Evolutionary conservation across 2,329 filamentous ascomycete genomes (phyloP), one percentile per base, ranked within the genome.

Genomic region (Curvularia eragrostidis): DNA sequence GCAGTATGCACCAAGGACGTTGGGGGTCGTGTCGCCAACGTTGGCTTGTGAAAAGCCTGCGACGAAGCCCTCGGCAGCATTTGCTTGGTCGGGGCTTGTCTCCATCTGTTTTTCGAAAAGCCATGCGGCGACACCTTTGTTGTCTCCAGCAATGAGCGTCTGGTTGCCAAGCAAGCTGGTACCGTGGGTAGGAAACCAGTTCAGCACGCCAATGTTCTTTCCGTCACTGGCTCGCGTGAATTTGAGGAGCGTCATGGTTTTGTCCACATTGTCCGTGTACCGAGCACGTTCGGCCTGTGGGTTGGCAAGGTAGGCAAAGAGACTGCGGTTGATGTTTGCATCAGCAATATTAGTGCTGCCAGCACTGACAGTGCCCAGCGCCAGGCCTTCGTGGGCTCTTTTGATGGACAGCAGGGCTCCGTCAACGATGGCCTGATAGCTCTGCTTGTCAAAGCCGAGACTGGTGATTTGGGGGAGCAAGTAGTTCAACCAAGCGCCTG

Each of bases 401-500:
- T 89, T 83, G 66, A 98, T 93, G 1, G 93, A 96, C 1, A 91
- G 80, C 1, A 97, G 73, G 1, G 91, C 89, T 1, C 94, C 94
- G 66, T 95, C 88, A 0, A 98, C 92, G 61, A 98, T 92, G 26
- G 94, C 93, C 63, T 89, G 84, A 71, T 96, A 96, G 69, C 91
- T 96, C 75, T 96, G 91, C 69, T 88, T 87, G 76, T 92, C 85
- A 68, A 97, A 97, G 0, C 94, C 94, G 57, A 90, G 84, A 70
- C 88, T 93, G 0, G 94, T 95, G 63, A 98, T 90, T 73, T 97
- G 93, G 7, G 93, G 94, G 5, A 97, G 82, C 9, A 98, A 84
- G 73, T 97, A 98, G 78, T 98, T 98, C 74, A 96, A 83, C 92
- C 93, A 98, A 5, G 90, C 94, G 2, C 91, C 94, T 0, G 94